Evolutionary conservation across 768 basidiomycete species (phyloP).

Genomic region (Cubamyces sp.): DNA sequence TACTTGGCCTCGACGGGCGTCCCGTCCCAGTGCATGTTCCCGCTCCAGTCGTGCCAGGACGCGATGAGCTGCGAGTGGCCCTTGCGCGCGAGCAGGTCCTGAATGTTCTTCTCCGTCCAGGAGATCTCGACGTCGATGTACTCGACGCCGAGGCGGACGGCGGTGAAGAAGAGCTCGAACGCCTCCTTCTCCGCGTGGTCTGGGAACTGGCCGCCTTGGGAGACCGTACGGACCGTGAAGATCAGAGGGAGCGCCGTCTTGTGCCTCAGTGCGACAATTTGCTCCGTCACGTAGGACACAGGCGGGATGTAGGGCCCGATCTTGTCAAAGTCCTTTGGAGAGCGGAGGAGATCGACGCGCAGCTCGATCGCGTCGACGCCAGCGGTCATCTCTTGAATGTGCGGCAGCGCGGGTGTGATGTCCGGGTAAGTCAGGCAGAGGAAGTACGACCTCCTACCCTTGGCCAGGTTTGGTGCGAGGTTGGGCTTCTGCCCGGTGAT

Average conservation of each 20-base stretch:
- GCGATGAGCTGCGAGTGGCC: conserved; percentile 81
- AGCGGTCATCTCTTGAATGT: conserved; percentile 72
- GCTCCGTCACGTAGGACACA: conserved; percentile 72
- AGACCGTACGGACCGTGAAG: conserved; percentile 85
- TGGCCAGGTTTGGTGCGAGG: conserved; percentile 53
- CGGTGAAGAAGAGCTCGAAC: conserved; percentile 76
- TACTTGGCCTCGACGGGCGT: conserved; percentile 70
- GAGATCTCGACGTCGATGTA: conserved; percentile 92
- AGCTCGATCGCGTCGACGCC: conserved; percentile 94
- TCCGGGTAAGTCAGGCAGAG: conserved; percentile 93
- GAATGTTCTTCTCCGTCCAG: conserved; percentile 65
- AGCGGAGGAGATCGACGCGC: conserved; percentile 86
- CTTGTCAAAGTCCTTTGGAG: conserved; percentile 50
- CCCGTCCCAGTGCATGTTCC: conserved; percentile 80
- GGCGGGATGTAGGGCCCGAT: conserved; percentile 64
- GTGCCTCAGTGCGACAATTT: conserved; percentile 79
- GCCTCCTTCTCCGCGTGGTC: conserved; percentile 73
- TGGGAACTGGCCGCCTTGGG: conserved; percentile 93
- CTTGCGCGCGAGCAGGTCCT: conserved; percentile 62
- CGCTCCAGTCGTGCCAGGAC: conserved; percentile 95
- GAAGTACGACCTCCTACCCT: conserved; percentile 82
- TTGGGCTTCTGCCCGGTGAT: conserved; percentile 77
- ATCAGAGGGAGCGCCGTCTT: conserved; percentile 84
- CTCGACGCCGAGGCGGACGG: conserved; percentile 82
- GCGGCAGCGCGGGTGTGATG: conserved; percentile 64